Conservation (phyloP, 768 basidiomycete genomes). For the Rhizopogon roseolus region DNA sequence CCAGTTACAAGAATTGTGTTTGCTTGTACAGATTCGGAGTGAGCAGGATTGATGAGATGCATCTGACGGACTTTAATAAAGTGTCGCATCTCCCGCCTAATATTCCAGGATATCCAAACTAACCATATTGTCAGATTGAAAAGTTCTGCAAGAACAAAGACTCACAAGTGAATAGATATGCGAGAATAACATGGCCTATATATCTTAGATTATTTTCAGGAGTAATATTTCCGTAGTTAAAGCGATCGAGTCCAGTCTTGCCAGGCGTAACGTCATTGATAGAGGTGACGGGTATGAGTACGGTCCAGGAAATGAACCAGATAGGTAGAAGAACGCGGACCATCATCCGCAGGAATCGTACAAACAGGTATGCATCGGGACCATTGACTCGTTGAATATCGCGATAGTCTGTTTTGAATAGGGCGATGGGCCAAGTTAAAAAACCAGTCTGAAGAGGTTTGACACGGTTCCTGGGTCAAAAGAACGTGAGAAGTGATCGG, state of each 20-base stretch:
- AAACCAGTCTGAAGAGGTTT: slow-evolving; percentile 43
- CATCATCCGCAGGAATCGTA: slow-evolving; percentile 87
- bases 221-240: slow-evolving; percentile 80
- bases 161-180: slow-evolving; percentile 77
- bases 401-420: slow-evolving; percentile 59
- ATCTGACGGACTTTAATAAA: slow-evolving; percentile 80
- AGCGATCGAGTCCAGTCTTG: slow-evolving; percentile 56
- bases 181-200: slow-evolving; percentile 73
- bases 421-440: slow-evolving; percentile 64
- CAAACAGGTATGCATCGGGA: slow-evolving; percentile 90
- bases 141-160: background rate
- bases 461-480: slow-evolving; percentile 49
- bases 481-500: background rate
- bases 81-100: slow-evolving; percentile 73
- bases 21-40: slow-evolving; percentile 79
- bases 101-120: slow-evolving; percentile 87
- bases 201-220: slow-evolving; percentile 49
- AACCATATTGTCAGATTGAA: background rate
- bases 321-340: slow-evolving; percentile 79
- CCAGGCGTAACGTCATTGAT: slow-evolving; percentile 43
- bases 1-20: slow-evolving; percentile 90
- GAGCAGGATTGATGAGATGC: slow-evolving; percentile 69
- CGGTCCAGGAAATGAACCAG: slow-evolving; percentile 84
- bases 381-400: slow-evolving; percentile 69
- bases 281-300: slow-evolving; percentile 74